Base-by-base conservation (phyloP, 345 rosid species). In the Eucalyptus polybractea region DNA sequence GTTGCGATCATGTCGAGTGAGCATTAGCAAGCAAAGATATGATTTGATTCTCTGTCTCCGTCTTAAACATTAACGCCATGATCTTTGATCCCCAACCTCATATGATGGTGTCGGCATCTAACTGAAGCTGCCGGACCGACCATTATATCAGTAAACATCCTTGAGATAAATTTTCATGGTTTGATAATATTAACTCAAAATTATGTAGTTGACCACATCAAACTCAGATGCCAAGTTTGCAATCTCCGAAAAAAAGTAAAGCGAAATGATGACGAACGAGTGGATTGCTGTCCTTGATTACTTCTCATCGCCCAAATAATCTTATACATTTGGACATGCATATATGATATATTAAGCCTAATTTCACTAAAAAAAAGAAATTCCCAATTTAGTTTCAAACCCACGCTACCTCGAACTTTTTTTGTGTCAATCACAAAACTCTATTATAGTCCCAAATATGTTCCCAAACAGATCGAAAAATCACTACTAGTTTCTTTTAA, bases 391-490 rank as follows among this genome's bases (percentile, higher is more conserved):
- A 27, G 69, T 7, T 27, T 62, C 33, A 62, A 27, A 29, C 16
- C 15, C 33, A 62, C 0, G 29, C 7, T 27, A 29, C 8, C 69
- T 29, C 4, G 2, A 62, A 62, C 69, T 29, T 62, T 27, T 27
- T 62, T 62, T 27, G 62, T 6, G 8, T 29, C 8, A 62, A 13
- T 62, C 69, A 3, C 33, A 0, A 62, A 62, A 3, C 7, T 62
- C 7, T 12, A 1, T 29, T 62, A 2, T 62, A 62, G 16, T 62
- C 8, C 31, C 8, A 62, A 62, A 62, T 29, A 5, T 0, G 2
- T 56, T 29, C 69, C 4, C 0, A 7, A 2, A 53, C 25, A 53
- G 0, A 62, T 13, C 8, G 0, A 62, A 62, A 62, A 29, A 29
- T 29, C 16, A 6, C 4, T 4, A 27, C 16, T 25, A 13, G 4